phyloP scores from a whole-genome alignment of 1,284 basidiomycete genomes.

The Cryptococcus sp. region DNA sequence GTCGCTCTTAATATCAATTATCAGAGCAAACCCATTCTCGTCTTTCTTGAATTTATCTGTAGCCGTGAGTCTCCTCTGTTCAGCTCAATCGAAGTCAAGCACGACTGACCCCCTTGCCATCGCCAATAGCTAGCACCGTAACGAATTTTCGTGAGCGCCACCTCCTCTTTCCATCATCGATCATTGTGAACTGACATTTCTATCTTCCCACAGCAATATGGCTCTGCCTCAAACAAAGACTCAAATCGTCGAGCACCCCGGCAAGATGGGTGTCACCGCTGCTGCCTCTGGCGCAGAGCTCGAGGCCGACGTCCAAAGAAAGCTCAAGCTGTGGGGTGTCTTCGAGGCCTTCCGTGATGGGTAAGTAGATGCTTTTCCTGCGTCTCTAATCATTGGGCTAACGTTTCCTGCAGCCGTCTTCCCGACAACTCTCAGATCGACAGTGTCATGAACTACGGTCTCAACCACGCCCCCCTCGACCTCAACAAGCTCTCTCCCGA shows the following conservation, averaged over 20 bases:
- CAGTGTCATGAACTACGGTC: conserved; percentile 67
- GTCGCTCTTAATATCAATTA: not conserved
- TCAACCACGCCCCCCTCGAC: conserved; percentile 68
- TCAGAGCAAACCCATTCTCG: not conserved
- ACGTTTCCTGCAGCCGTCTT: conserved; percentile 57
- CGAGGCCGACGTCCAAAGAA: conserved; percentile 53
- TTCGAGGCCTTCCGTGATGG: conserved; percentile 76
- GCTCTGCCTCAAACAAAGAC: conserved; percentile 27
- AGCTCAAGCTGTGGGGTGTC: conserved; percentile 67
- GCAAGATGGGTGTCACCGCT: conserved; percentile 48
- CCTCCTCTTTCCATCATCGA: not conserved
- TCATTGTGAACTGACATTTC: not conserved
- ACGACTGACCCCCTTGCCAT: not conserved
- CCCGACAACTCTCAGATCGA: conserved; percentile 82
- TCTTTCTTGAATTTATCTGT: not conserved
- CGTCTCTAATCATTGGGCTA: not conserved
- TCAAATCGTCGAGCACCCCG: conserved; percentile 40
- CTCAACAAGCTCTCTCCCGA: conserved; percentile 69
- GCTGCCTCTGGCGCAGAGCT: conserved; percentile 46
- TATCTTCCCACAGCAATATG: conserved; percentile 18
- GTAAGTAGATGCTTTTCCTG: conserved; percentile 27
- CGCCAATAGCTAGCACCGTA: not conserved
- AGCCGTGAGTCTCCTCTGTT: not conserved
- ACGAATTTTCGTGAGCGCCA: not conserved
- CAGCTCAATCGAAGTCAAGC: not conserved